Percentiles rank a stretch among this genome's conserved stretches.
Conservation (phyloP, 768 basidiomycete genomes). For the Trametes coccinea region DNA sequence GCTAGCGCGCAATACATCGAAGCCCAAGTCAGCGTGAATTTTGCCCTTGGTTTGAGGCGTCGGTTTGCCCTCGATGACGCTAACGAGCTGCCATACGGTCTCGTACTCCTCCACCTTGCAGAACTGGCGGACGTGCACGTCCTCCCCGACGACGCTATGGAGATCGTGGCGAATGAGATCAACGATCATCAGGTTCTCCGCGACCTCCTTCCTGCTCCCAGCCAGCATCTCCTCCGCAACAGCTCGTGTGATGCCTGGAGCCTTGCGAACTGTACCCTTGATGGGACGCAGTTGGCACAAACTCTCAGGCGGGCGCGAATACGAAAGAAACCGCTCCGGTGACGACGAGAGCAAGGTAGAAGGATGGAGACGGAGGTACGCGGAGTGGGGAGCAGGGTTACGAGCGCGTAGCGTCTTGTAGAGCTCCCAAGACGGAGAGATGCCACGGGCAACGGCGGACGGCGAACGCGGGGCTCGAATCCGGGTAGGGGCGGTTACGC, state of each 20-base stretch:
- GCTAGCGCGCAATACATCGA: slow-evolving; percentile 76
- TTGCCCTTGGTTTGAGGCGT: slow-evolving; percentile 24
- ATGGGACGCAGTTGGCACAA: slow-evolving; percentile 88
- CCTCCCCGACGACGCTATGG: slow-evolving; percentile 77
- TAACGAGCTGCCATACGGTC: slow-evolving; percentile 94
- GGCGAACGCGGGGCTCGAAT: slow-evolving; percentile 46
- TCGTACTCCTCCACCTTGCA: slow-evolving; percentile 90
- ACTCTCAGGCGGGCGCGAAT: slow-evolving; percentile 60
- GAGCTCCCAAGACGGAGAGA: slow-evolving; percentile 65
- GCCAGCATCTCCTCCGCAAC: slow-evolving; percentile 63
- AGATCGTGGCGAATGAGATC: slow-evolving; percentile 94
- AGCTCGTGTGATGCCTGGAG: slow-evolving; percentile 58
- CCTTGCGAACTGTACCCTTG: slow-evolving; percentile 86
- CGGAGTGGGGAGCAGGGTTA: slow-evolving; percentile 91
- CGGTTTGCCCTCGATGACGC: slow-evolving; percentile 80
- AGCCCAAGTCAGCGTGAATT: slow-evolving; percentile 54
- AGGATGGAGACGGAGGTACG: slow-evolving; percentile 75
- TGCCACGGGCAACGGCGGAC: slow-evolving; percentile 20
- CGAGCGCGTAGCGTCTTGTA: slow-evolving; percentile 68
- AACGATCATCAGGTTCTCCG: slow-evolving; percentile 98
- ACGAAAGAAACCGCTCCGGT: slow-evolving; percentile 90
- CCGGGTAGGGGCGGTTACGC: slow-evolving; percentile 75
- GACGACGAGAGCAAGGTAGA: slow-evolving; percentile 83
- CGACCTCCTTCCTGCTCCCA: slow-evolving; percentile 83
- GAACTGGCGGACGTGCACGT: slow-evolving; percentile 81